Evolutionary conservation across 2,329 filamentous ascomycete genomes (phyloP), one percentile per base, ranked within the genome.

Genomic region (Ophiostoma tasmaniense): DNA sequence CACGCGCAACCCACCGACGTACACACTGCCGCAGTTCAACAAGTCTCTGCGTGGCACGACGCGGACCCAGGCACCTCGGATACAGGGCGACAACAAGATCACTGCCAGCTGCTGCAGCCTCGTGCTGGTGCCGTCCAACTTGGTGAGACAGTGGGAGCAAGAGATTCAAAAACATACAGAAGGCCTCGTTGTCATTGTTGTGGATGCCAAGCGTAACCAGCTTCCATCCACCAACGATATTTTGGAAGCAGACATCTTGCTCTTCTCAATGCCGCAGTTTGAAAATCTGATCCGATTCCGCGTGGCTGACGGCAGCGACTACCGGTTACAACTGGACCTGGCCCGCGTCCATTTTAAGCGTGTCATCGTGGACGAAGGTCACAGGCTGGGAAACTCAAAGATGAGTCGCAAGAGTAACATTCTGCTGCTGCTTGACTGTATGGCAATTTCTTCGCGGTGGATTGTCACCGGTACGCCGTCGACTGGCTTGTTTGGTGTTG

Each of bases 361-460:
- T 1, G 89, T 96, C 64, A 93, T 98, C 64, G 90, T 96, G 22
- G 94, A 98, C 72, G 94, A 97, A 81, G 94, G 94, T 0, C 93
- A 97, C 76, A 90, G 86, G 70, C 88, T 97, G 70, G 91, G 92
- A 0, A 89, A 90, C 50, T 85, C 85, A 0, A 84, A 79, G 2
- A 77, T 78, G 6, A 80, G 81, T 11, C 81, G 81, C 67, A 86
- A 82, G 73, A 92, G 87, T 62, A 81, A 84, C 55, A 74, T 87
- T 5, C 79, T 86, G 25, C 75, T 80, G 2, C 80, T 82, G 1
- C 76, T 89, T 1, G 83, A 88, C 22, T 76, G 76, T 14, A 76
- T 90, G n/a, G 79, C 83, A 13, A 80, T 92, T 20, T 89, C 92
- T 64, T 86, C 91, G 22, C 87, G 90, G 11, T 97, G 94, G 94